These are phyloP conservation scores for Fusarium sp. DNA, from an alignment of 2,329 filamentous ascomycete species.

Conservation along the genomic window DNA sequence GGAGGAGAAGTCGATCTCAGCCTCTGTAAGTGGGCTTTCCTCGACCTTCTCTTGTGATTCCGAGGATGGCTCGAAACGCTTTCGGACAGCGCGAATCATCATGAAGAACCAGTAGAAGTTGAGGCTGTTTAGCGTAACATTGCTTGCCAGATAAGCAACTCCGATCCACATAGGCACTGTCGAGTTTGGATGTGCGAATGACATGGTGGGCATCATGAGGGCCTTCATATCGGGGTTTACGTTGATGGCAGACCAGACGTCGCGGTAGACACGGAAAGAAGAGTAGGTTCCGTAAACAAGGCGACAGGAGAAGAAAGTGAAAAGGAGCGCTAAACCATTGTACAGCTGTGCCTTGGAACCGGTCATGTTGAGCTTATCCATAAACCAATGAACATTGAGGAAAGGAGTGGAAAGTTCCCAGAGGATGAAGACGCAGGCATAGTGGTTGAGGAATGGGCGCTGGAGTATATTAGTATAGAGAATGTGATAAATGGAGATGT, in stretches of 20 bases:
- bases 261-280: constrained; percentile 74
- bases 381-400: constrained; percentile 92
- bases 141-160: constrained; percentile 73
- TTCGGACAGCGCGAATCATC: constrained; percentile 84
- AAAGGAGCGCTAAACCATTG: constrained; percentile 78
- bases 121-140: constrained; percentile 77
- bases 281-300: constrained; percentile 82
- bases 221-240: constrained; percentile 52
- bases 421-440: constrained; percentile 82
- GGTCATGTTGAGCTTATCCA: constrained; percentile 85
- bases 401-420: constrained; percentile 90
- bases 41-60: constrained; percentile 48
- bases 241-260: constrained; percentile 68
- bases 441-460: constrained; percentile 88
- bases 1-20: constrained; percentile 47
- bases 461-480: constrained; percentile 50
- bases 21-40: constrained; percentile 42
- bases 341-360: constrained; percentile 78
- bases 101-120: constrained; percentile 90
- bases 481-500: neutral
- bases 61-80: constrained; percentile 71
- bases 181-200: constrained; percentile 61
- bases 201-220: constrained; percentile 45
- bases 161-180: constrained; percentile 77
- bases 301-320: constrained; percentile 80